Base-by-base conservation (phyloP, 164 flowering plant genomes). In the Tetrastigma voinierianum region DNA sequence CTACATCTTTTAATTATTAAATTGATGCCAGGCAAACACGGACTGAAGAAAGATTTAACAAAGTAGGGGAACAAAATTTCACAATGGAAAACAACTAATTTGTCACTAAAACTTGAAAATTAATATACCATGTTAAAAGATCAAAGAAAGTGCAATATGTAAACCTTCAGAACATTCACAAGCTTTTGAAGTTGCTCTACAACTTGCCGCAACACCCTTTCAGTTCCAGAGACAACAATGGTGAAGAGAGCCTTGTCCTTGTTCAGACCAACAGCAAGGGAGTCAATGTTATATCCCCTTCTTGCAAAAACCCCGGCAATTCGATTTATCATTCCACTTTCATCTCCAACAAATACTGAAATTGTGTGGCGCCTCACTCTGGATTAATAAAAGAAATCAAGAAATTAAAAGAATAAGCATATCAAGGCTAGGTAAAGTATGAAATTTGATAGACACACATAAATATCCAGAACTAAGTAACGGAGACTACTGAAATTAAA, bases 241-340 rank as follows among this genome's bases (percentile, higher is more conserved):
- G 98, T 93, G 74, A 96, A 96, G 57, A 96, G 84, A 58, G 99
- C 99, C 75, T 80, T 93, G 83, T 93, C 99, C 80, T 83, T 82
- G 79, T 96, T 96, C 71, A 93, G 75, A 59, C 99, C 99, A 69
- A 96, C 99, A 58, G 99, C 98, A 67, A 96, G 91, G 15, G 98
- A 93, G 76, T 96, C 99, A 56, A 96, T 96, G 71, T 96, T 96
- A 65, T 84, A 96, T 15, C 99, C 99, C 72, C 99, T 83, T 71
- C 98, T 84, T 4, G 98, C 97, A 80, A 96, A 96, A 6, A 96
- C 99, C 56, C 99, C 99, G 0, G 98, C 96, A 66, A 96, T 96
- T 55, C 99, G 77, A 70, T 93, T 96, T 60, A 96, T 92, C 85
- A 96, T 96, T 59, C 99, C 99, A 77, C 98, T 90, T 73, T 96